Evolutionary conservation across 1,284 basidiomycete genomes (phyloP), one percentile per base, ranked within the genome.

Genomic region (Sporisorium sorghi): DNA sequence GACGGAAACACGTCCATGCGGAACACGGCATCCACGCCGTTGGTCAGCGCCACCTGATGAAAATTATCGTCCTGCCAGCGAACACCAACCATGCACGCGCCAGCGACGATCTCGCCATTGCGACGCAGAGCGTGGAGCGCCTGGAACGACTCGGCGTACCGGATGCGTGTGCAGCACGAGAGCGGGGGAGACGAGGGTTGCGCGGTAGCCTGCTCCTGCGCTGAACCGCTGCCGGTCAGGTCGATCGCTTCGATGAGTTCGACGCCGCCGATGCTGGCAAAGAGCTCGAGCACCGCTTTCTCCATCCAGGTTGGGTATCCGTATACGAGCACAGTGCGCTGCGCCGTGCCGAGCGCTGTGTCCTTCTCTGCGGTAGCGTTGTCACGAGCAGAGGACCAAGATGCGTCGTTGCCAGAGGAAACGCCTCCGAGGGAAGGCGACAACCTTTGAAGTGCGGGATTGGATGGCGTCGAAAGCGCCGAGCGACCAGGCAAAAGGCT

Each of bases 11-110:
- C 68, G n/a, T 76, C 69, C 58, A 63, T 68, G 12, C 75, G 68
- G 43, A 80, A 74, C 30, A 70, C 67, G 12, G 77, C 76, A 58
- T 80, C 78, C n/a, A 67, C 56, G 4, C 78, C 78, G 19, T 71
- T 62, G 40, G 73, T 70, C 3, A 75, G 60, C 17, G 65, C 63
- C 19, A 73, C 67, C 47, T 78, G 72, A 40, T 80, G 76, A 51
- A 80, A 62, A 46, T 76, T 78, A 37, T 78, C 76, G 42, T 77
- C 73, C 33, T 78, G 74, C 78, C 78, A 80, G 21, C 78, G 69
- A 39, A 77, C 78, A 21, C 78, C 77, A 15, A 80, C 60, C 55
- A 80, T 69, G 47, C 74, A 77, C 2, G 74, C 66, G 11, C 75
- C 72, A 9, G 76, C 76, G 11, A 80, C 55, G 5, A 73, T 50